Percentiles rank a stretch among this genome's conserved stretches.
Evolutionary conservation across 495 filamentous ascomycete genomes (phyloP).

Genomic region (Penicillium roqueforti): DNA sequence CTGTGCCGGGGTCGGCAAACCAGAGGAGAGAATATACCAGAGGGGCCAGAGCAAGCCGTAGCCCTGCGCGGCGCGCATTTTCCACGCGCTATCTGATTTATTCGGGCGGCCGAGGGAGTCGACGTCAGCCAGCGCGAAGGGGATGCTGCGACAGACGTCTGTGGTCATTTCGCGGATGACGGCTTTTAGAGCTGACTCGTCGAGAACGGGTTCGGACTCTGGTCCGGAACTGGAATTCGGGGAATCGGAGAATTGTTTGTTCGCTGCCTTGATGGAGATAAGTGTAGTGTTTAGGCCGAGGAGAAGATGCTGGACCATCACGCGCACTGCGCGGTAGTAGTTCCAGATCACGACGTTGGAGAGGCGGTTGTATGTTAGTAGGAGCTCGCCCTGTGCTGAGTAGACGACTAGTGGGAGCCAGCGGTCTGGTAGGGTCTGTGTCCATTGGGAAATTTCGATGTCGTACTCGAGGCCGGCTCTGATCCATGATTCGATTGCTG

Average conservation of each 20-base stretch:
- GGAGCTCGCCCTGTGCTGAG: slow-evolving; percentile 29
- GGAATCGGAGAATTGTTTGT: not conserved
- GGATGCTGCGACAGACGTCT: slow-evolving; percentile 41
- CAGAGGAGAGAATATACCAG: slow-evolving; percentile 39
- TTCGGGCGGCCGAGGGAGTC: slow-evolving; percentile 33
- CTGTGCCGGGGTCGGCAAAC: slow-evolving; percentile 34
- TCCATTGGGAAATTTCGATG: slow-evolving; percentile 35
- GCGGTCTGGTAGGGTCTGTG: slow-evolving; percentile 29
- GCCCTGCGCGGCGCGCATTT: slow-evolving; percentile 32
- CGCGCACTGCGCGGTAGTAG: slow-evolving; percentile 39
- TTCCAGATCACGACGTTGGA: slow-evolving; percentile 34
- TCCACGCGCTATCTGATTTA: slow-evolving; percentile 9
- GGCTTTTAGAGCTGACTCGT: slow-evolving; percentile 12
- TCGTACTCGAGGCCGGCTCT: slow-evolving; percentile 24
- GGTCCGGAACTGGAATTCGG: not conserved
- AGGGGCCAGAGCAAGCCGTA: slow-evolving; percentile 43
- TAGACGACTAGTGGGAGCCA: slow-evolving; percentile 40
- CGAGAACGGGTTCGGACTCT: not conserved
- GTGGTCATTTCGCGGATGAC: slow-evolving; percentile 37
- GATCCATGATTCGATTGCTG: slow-evolving; percentile 25
- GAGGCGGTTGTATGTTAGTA: slow-evolving; percentile 35
- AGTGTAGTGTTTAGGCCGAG: slow-evolving; percentile 27
- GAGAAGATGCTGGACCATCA: slow-evolving; percentile 34
- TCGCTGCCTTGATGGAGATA: slow-evolving; percentile 11
- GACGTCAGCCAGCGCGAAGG: slow-evolving; percentile 37